Evolutionary conservation across 106 monocot species (phyloP), one percentile per base, ranked within the genome.

Genomic region (Apostasia shenzhenica): DNA sequence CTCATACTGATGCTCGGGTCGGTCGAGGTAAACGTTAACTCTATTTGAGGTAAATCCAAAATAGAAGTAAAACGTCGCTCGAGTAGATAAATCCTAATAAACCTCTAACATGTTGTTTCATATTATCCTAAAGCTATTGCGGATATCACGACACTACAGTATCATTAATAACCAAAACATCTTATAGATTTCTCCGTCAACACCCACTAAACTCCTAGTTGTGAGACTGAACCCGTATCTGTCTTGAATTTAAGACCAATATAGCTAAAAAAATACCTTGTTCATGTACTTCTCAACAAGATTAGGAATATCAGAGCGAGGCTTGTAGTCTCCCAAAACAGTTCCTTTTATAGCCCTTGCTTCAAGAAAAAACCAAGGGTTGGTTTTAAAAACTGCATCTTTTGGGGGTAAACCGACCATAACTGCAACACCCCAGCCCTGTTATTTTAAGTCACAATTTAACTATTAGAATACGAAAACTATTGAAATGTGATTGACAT

Each of bases 211-310:
- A 10, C 7, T 52, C 10, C 10, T 52, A 6, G 4, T 52, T 52
- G 52, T 4, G 7, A 6, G 52, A 4, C 52, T 10, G 4, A 52
- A 52, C 4, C 52, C 4, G 10, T 52, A 6, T 52, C 4, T 52
- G 52, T 52, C 4, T 0, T 52, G 52, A 4, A 4, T 52, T 6
- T 52, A 52, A 10, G 10, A 52, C 10, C 10, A 6, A 10, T 52
- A 10, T 52, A 65, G 45, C 38, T 59, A 40, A 40, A 65, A 48
- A 67, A 2, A 48, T 75, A 82, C 82, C 78, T 82, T 82, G 10
- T 78, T 78, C 78, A 73, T 73, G 72, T 77, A 84, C 75, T 71
- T 75, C 54, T 84, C 80, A 8, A 80, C 84, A 1, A 84, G 72
- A 0, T 26, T 14, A 14, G 84, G 80, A 1, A 80, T 39, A 38